phyloP scores from a whole-genome alignment of 2,329 filamentous ascomycete genomes.

The Tolypocladium tundrense region DNA sequence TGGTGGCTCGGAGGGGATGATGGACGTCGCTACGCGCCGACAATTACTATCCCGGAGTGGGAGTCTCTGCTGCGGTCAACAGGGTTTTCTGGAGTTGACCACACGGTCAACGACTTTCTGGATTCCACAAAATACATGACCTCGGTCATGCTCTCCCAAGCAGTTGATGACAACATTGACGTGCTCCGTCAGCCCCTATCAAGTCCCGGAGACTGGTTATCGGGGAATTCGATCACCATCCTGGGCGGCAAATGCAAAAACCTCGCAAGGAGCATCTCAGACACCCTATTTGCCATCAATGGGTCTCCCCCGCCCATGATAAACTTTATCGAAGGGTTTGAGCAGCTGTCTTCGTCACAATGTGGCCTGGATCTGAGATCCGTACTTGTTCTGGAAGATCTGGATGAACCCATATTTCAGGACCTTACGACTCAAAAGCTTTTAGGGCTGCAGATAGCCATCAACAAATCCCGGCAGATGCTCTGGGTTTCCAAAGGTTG shows the following conservation, averaged over 20 bases:
- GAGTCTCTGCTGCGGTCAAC: neutral
- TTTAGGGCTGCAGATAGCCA: constrained; percentile 9
- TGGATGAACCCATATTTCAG: constrained; percentile 15
- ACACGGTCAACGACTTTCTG: neutral
- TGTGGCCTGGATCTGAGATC: neutral
- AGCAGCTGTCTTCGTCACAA: constrained; percentile 6
- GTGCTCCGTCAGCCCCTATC: constrained; percentile 2
- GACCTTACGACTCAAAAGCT: constrained; percentile 20
- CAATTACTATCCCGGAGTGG: constrained; percentile 1
- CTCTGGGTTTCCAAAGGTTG: constrained; percentile 14
- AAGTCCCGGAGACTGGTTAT: neutral
- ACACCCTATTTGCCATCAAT: neutral
- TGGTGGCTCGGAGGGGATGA: neutral
- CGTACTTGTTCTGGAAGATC: constrained; percentile 2
- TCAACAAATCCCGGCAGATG: constrained; percentile 7
- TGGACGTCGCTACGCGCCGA: neutral
- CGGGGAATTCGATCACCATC: neutral
- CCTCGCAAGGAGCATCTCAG: constrained; percentile 3
- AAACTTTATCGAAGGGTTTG: neutral
- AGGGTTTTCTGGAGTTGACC: constrained; percentile 5
- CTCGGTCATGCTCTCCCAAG: constrained; percentile 12
- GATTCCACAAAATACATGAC: neutral
- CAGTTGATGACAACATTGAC: constrained; percentile 4
- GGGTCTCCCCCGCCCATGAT: neutral
- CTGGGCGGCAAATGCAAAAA: constrained; percentile 3